A percentile compares a stretch with the other conserved stretches of the same genome.
Evolutionary conservation across 306 rosid genomes (phyloP).

Genomic region (Benincasa hispida): DNA sequence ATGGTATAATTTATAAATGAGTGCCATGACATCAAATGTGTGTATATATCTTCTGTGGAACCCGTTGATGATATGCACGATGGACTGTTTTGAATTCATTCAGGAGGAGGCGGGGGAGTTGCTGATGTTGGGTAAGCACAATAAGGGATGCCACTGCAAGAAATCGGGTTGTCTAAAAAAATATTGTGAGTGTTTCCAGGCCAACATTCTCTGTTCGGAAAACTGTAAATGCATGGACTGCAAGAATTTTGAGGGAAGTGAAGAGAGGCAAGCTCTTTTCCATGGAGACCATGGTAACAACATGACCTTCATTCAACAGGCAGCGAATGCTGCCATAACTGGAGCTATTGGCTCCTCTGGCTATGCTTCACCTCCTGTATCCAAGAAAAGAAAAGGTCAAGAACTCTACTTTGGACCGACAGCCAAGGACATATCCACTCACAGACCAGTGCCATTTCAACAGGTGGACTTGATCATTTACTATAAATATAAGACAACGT

Average conservation of each 20-base stretch:
- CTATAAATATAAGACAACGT: neutral
- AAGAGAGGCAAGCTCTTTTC: conserved; percentile 94
- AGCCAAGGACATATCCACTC: conserved; percentile 56
- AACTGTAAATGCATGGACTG: conserved; percentile 99
- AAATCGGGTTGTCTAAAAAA: conserved; percentile 96
- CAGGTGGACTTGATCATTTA: conserved; percentile 46
- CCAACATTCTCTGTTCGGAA: conserved; percentile 96
- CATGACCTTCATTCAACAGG: conserved; percentile 67
- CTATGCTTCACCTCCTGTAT: conserved; percentile 61
- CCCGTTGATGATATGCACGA: neutral
- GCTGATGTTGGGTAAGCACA: conserved; percentile 76
- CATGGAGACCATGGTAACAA: conserved; percentile 84
- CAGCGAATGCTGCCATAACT: conserved; percentile 99
- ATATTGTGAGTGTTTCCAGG: conserved; percentile 98
- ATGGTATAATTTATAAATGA: neutral
- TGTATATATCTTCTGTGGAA: neutral
- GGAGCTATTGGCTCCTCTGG: conserved; percentile 99
- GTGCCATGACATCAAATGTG: neutral
- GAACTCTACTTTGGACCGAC: conserved; percentile 60
- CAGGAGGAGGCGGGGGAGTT: conserved; percentile 92
- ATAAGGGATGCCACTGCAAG: conserved; percentile 98
- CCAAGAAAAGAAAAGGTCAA: conserved; percentile 72
- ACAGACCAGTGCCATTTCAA: conserved; percentile 53
- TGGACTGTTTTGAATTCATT: conserved; percentile 17
- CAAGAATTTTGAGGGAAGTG: conserved; percentile 99